Conservation (phyloP, 108 stramenopile genomes). For the Skeletonema marinoi region DNA sequence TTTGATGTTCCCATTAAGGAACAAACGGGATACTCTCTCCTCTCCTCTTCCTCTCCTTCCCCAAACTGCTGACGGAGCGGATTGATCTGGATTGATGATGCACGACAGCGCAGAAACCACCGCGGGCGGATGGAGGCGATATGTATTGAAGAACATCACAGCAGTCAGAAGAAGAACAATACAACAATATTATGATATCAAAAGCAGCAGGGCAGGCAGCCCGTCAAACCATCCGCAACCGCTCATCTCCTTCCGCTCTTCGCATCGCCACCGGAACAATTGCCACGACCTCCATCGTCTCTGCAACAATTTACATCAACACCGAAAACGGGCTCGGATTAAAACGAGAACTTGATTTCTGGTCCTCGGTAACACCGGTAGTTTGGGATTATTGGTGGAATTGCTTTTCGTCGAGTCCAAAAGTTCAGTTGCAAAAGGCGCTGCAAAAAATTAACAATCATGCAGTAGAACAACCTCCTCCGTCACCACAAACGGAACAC, state of each 20-base stretch:
- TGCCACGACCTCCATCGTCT: slow-evolving; percentile 10
- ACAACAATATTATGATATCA: no score
- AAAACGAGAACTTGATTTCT: slow-evolving; percentile 64
- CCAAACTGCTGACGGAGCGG: no score
- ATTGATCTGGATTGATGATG: no score
- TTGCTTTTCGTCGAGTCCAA: slow-evolving; percentile 47
- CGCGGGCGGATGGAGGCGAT: no score
- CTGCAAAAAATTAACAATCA: slow-evolving; percentile 12
- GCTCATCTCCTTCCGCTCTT: no score
- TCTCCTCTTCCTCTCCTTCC: no score
- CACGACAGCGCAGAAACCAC: no score
- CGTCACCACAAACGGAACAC: slow-evolving; percentile 3
- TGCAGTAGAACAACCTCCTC: no score
- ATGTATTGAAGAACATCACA: no score
- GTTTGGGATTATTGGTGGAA: slow-evolving; percentile 75
- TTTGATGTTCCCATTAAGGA: no score
- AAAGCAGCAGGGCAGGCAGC: background rate
- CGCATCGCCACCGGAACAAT: slow-evolving; percentile 14
- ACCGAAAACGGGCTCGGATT: slow-evolving; percentile 60
- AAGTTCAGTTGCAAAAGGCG: slow-evolving; percentile 49
- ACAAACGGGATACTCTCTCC: no score
- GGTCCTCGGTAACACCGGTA: slow-evolving; percentile 60
- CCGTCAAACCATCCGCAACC: slow-evolving; percentile 18
- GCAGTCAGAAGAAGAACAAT: no score
- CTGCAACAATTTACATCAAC: slow-evolving; percentile 34